Base-by-base conservation (phyloP, 352 stramenopile species). In the Globisporangium lucens region DNA sequence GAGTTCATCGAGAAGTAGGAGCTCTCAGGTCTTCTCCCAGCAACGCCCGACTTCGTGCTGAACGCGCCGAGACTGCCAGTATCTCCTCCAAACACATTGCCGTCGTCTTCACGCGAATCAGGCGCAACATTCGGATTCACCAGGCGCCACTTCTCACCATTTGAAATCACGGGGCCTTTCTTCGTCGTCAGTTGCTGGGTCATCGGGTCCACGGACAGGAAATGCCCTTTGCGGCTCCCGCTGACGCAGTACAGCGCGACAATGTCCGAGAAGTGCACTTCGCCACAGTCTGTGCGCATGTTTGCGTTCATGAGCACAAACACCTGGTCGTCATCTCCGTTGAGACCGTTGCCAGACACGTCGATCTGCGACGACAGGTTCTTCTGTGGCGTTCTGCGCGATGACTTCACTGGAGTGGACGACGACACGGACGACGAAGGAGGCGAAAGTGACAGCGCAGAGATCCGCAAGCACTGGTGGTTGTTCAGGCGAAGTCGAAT, bases 221-320 rank as follows among this genome's bases (percentile, higher is more conserved):
- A 94, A 20, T 89, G 79, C 10, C 87, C 81, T 59, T 79, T 87
- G 8, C 83, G 89, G 24, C 80, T 85, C 15, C 88, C 82, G 38
- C 74, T 76, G 3, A 90, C 74, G 29, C 88, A 93, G 38, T 94
- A 93, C 5, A 96, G 66, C 22, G 88, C 87, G 17, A 94, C 85
- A 10, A 87, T 69, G 43, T 96, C 85, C 7, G 82, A 88, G 57
- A 83, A 96, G 52, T 85, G 86, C 17, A 94, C 83, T 52, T 86
- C 79, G 8, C 75, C 83, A 60, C 78, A 85, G 66, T 94, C 86
- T 6, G 77, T 76, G 13, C 83, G 83, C 64, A 93, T 76, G 41
- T 79, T 87, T 2, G 77, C 85, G 58, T 94, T 94, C 30, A 93
- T 67, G 20, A 94, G 62, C 57, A 89, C 82, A 70, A 96, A 96